phyloP scores from a whole-genome alignment of 306 rosid genomes.

The Lathyrus tuberosus region DNA sequence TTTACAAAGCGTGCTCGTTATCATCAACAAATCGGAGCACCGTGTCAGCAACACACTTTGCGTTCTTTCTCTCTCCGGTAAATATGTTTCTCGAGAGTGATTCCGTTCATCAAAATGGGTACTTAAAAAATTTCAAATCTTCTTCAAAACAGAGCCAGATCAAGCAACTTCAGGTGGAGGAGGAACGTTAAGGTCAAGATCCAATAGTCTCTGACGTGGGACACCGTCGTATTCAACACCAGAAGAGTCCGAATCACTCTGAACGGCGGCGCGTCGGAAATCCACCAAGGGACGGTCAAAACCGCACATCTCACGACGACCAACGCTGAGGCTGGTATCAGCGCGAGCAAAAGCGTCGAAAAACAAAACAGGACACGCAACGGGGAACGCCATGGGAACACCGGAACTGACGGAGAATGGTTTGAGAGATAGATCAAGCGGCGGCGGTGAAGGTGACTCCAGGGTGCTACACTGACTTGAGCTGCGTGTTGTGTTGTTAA shows the following conservation, averaged over 20 bases:
- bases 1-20: constrained; percentile 39
- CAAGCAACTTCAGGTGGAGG: constrained; percentile 69
- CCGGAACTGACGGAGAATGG: constrained; percentile 28
- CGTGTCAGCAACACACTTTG: constrained; percentile 39
- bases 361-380: constrained; percentile 51
- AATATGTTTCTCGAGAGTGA: constrained; percentile 25
- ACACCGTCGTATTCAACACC: constrained; percentile 53
- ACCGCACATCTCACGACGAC: constrained; percentile 49
- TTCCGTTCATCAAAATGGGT: constrained; percentile 27
- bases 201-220: constrained; percentile 41
- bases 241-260: constrained; percentile 59
- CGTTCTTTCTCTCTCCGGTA: neutral
- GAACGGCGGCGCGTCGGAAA: constrained; percentile 31
- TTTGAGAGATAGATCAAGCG: constrained; percentile 49
- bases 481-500: constrained; percentile 36
- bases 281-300: constrained; percentile 32
- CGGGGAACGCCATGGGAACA: constrained; percentile 29
- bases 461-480: constrained; percentile 76
- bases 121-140: neutral
- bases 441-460: constrained; percentile 51
- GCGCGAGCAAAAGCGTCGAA: constrained; percentile 62
- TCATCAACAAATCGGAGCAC: constrained; percentile 33
- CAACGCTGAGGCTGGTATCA: constrained; percentile 12
- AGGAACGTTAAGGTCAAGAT: constrained; percentile 75
- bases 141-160: constrained; percentile 30